Evolutionary conservation across 1,139 yeast species (phyloP).

Genomic region (Waltiozyma sp.): DNA sequence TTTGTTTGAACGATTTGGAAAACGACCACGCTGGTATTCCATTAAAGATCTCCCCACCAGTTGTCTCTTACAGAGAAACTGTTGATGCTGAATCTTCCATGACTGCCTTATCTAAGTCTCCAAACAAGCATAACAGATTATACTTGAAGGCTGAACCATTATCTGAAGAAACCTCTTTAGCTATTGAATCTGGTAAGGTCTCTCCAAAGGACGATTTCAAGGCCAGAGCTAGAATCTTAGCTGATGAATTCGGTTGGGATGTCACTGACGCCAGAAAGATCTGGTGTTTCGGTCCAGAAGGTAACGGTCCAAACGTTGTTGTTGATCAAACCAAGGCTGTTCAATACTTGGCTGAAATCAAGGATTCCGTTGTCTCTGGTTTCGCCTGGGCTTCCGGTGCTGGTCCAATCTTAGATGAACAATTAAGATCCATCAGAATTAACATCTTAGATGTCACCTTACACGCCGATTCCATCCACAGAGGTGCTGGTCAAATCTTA

Average conservation of each 20-base stretch:
- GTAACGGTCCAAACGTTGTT: conserved; percentile 97
- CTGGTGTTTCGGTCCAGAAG: conserved; percentile 99
- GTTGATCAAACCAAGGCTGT: conserved; percentile 99
- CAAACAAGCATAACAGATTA: conserved; percentile 99
- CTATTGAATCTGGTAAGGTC: conserved; percentile 88
- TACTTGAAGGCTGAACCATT: conserved; percentile 96
- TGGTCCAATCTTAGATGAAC: conserved; percentile 98
- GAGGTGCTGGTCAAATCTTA: conserved; percentile 99
- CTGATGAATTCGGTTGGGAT: conserved; percentile 99
- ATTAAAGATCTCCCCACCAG: conserved; percentile 94
- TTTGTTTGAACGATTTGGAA: conserved; percentile 92
- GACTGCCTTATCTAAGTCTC: conserved; percentile 96
- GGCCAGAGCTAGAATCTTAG: conserved; percentile 97
- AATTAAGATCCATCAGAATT: conserved; percentile 89
- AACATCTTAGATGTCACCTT: conserved; percentile 98
- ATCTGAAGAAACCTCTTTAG: conserved; percentile 84
- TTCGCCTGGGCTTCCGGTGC: conserved; percentile 99
- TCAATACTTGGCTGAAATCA: conserved; percentile 97
- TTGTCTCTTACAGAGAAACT: conserved; percentile 98
- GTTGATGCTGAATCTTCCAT: conserved; percentile 89
- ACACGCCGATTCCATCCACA: conserved; percentile 99
- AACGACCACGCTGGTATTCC: conserved; percentile 99
- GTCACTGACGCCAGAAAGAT: conserved; percentile 99
- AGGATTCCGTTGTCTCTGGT: conserved; percentile 99
- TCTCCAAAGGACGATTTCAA: conserved; percentile 97